A percentile compares a stretch with the other conserved stretches of the same genome.
Conservation (phyloP, 169 alveolate genomes). For the Neospora caninum region DNA sequence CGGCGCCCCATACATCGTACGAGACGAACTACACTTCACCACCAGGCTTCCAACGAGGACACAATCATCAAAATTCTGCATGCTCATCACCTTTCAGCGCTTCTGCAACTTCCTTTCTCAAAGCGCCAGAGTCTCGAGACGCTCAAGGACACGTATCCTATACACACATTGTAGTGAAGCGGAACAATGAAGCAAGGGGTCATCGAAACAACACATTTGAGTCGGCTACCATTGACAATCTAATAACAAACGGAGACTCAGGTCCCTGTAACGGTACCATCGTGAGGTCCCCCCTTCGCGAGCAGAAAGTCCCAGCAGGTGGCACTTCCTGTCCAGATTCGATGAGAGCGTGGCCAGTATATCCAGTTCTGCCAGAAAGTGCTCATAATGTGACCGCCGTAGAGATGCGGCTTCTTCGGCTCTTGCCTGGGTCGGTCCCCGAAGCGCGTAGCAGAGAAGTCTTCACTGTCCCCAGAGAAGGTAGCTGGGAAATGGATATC, state of each 20-base stretch:
- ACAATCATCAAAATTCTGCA: neutral
- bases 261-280: neutral
- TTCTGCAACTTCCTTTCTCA: conserved; percentile 7
- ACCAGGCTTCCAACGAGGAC: too few relatives aligned
- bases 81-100: neutral
- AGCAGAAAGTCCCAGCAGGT: neutral
- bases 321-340: neutral
- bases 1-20: too few relatives aligned
- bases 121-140: neutral
- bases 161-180: conserved; percentile 23
- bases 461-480: neutral
- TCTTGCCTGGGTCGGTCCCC: conserved; percentile 1
- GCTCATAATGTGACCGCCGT: neutral
- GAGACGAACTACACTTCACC: too few relatives aligned
- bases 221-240: neutral
- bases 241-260: neutral
- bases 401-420: conserved; percentile 10
- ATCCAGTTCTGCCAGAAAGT: neutral
- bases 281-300: neutral
- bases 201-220: neutral
- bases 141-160: neutral
- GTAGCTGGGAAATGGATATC: neutral
- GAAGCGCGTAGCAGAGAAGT: conserved; percentile 12
- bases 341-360: neutral
- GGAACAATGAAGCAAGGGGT: neutral